phyloP scores from a whole-genome alignment of 192 early-diverging fungal species.

The Coemansia sp. region DNA sequence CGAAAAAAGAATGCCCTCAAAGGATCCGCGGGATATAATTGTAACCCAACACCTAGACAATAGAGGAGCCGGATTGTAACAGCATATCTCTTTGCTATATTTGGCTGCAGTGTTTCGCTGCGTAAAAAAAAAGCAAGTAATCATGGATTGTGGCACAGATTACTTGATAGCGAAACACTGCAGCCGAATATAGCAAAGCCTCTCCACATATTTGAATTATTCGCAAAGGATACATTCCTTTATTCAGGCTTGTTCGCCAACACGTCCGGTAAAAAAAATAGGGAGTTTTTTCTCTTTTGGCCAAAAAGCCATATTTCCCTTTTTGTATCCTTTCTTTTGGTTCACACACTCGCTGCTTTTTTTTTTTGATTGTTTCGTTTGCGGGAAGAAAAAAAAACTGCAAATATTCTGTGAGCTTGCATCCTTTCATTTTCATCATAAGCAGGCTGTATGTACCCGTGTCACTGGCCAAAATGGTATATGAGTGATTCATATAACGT shows the following conservation, averaged over 20 bases:
- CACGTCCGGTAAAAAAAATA: not conserved
- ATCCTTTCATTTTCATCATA: not conserved
- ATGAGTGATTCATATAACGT: slow-evolving; percentile 5
- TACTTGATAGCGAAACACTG: not conserved
- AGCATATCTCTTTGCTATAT: no score
- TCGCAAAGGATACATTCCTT: not conserved
- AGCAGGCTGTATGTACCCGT: not conserved
- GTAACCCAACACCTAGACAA: not conserved
- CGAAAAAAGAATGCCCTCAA: not conserved
- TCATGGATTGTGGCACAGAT: not conserved
- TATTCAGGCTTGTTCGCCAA: not conserved
- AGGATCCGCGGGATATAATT: not conserved
- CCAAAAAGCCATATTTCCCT: not conserved
- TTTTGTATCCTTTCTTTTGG: not conserved
- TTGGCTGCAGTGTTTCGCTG: no score
- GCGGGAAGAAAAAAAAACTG: no score
- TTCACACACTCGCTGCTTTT: slow-evolving; percentile 1
- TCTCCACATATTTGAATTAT: not conserved
- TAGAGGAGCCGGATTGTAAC: not conserved
- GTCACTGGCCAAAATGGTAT: not conserved
- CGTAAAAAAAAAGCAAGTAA: no score
- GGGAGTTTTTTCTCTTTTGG: not conserved
- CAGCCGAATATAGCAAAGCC: not conserved
- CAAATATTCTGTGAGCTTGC: not conserved
- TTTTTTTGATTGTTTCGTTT: not conserved